A percentile compares a stretch with the other conserved stretches of the same genome.
phyloP scores from a whole-genome alignment of 164 flowering plant genomes.

The Pachysandra terminalis region DNA sequence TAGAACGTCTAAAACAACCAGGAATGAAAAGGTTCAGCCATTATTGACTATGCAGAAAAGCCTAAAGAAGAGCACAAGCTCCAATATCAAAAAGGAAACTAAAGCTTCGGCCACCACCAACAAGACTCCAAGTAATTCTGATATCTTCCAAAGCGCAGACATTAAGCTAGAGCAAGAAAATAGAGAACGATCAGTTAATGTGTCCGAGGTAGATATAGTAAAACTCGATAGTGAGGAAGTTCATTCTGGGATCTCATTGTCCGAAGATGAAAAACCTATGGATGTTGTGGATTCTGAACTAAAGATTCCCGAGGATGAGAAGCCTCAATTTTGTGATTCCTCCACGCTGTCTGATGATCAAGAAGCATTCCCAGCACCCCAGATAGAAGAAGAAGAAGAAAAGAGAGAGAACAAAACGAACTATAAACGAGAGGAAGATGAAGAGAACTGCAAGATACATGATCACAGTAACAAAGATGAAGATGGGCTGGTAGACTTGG shows the following conservation, averaged over 20 bases:
- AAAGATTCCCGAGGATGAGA: slow-evolving; percentile 12
- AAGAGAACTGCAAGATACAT: not conserved
- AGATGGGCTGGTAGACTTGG: not conserved
- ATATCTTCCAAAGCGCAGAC: not conserved
- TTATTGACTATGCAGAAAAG: slow-evolving; percentile 6
- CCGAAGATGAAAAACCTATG: slow-evolving; percentile 2
- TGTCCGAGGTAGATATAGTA: slow-evolving; percentile 13
- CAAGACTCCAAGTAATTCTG: not conserved
- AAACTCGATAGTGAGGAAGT: slow-evolving; percentile 8
- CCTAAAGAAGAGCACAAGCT: slow-evolving; percentile 13
- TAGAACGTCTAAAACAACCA: slow-evolving; percentile 11
- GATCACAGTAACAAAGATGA: not conserved
- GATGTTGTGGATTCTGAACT: slow-evolving; percentile 5
- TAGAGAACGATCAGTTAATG: slow-evolving; percentile 11
- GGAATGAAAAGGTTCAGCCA: slow-evolving; percentile 16
- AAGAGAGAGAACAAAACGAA: not conserved
- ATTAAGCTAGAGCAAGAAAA: slow-evolving; percentile 13
- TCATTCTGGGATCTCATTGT: slow-evolving; percentile 9
- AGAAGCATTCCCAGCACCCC: not conserved
- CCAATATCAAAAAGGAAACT: slow-evolving; percentile 1
- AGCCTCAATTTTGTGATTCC: slow-evolving; percentile 2
- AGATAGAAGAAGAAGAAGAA: slow-evolving; percentile 17
- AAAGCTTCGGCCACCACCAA: slow-evolving; percentile 3
- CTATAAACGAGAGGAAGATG: too few relatives aligned
- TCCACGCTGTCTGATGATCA: slow-evolving; percentile 16